Evolutionary conservation across 345 rosid species (phyloP).

Genomic region (Eucalyptus marginata): DNA sequence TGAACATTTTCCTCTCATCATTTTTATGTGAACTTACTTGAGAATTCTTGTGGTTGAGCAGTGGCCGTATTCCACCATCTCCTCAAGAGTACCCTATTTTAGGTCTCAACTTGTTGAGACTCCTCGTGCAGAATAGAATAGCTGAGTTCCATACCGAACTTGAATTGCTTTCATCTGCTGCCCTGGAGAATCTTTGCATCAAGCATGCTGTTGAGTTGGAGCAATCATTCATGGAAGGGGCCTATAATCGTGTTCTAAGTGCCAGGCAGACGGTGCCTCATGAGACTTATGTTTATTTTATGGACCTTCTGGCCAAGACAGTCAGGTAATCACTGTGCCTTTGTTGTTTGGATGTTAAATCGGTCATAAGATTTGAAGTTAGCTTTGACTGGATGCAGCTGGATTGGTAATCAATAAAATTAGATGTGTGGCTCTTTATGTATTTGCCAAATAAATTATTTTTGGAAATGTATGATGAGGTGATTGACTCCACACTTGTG

Average conservation of each 20-base stretch:
- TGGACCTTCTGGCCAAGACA: conserved; percentile 98
- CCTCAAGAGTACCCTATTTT: conserved; percentile 74
- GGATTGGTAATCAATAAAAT: background rate
- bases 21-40: background rate
- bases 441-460: background rate
- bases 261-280: conserved; percentile 89
- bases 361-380: background rate
- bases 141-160: conserved; percentile 97
- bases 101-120: conserved; percentile 94
- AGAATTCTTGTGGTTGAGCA: conserved; percentile 14
- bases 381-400: background rate
- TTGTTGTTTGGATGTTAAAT: background rate
- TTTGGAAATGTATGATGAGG: background rate
- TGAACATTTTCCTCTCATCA: background rate
- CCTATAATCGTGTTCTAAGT: conserved; percentile 86
- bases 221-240: conserved; percentile 99
- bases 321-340: conserved; percentile 46
- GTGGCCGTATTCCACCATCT: conserved; percentile 59
- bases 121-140: conserved; percentile 87
- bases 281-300: conserved; percentile 81
- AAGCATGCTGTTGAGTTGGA: conserved; percentile 97
- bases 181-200: conserved; percentile 82
- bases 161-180: conserved; percentile 67
- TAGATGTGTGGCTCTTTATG: background rate
- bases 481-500: background rate